A percentile compares a stretch with the other conserved stretches of the same genome.
Conservation (phyloP, 1,284 basidiomycete species). For the Ceratobasidium sp. region DNA sequence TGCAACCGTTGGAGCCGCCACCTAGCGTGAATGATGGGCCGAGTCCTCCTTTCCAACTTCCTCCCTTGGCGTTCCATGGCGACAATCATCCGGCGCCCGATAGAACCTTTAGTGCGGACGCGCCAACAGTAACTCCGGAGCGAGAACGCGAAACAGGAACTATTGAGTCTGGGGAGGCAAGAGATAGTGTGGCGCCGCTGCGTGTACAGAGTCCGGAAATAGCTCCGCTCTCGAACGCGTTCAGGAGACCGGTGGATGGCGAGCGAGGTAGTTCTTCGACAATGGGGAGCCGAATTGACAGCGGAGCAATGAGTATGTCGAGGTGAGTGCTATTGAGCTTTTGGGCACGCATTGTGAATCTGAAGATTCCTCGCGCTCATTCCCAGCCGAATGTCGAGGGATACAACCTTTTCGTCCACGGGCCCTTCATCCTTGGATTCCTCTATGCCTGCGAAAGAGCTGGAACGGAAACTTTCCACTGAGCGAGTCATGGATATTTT, state of each 20-base stretch:
- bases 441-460: constrained; percentile 72
- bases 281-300: constrained; percentile 47
- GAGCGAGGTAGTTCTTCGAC: constrained; percentile 39
- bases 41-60: constrained; percentile 24
- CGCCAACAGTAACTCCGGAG: constrained; percentile 23
- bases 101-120: constrained; percentile 30
- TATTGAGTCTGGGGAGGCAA: not conserved
- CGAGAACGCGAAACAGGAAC: constrained; percentile 13
- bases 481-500: constrained; percentile 92
- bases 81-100: constrained; percentile 5
- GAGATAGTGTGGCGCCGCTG: constrained; percentile 16
- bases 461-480: constrained; percentile 86
- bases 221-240: constrained; percentile 30
- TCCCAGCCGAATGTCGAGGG: constrained; percentile 68
- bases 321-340: constrained; percentile 61
- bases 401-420: constrained; percentile 68
- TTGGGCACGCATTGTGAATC: not conserved
- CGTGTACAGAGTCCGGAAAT: constrained; percentile 44
- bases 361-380: not conserved
- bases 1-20: constrained; percentile 1
- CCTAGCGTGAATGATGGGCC: not conserved
- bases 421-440: constrained; percentile 61
- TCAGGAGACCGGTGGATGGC: constrained; percentile 38
- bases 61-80: constrained; percentile 31
- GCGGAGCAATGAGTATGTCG: constrained; percentile 65